A percentile compares a stretch with the other conserved stretches of the same genome.
phyloP scores from a whole-genome alignment of 2,329 filamentous ascomycete species.

The Periconia sp. region DNA sequence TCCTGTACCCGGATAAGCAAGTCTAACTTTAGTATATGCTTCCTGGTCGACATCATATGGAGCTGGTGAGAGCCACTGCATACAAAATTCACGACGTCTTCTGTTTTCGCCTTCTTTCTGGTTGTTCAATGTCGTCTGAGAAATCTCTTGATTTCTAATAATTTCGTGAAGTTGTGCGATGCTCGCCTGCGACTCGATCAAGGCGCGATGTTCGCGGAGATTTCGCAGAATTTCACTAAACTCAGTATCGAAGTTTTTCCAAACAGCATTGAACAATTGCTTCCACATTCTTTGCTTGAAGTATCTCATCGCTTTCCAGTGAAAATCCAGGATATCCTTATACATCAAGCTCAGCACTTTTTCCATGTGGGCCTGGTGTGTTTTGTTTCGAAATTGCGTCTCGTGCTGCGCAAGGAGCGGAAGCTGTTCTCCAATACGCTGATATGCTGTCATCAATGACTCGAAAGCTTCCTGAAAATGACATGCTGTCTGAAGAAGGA shows the following conservation, averaged over 20 bases:
- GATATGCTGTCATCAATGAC: conserved; percentile 14
- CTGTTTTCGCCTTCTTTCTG: conserved; percentile 13
- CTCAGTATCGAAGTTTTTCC: conserved; percentile 32
- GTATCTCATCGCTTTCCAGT: conserved; percentile 10
- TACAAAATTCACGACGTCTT: not conserved
- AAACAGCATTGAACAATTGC: conserved; percentile 35
- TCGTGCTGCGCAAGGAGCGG: conserved; percentile 17
- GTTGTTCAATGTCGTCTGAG: conserved; percentile 8
- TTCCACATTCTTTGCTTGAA: conserved; percentile 20
- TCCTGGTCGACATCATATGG: conserved; percentile 22
- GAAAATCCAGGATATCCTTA: conserved; percentile 14
- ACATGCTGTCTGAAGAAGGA: conserved; percentile 6
- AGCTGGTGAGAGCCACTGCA: conserved; percentile 17
- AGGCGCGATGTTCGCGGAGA: conserved; percentile 25
- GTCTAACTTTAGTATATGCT: conserved; percentile 9
- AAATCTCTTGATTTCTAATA: conserved; percentile 28
- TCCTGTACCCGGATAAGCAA: conserved; percentile 22
- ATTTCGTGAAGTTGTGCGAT: conserved; percentile 10
- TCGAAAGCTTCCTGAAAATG: conserved; percentile 8
- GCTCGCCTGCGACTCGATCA: conserved; percentile 33
- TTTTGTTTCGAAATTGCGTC: conserved; percentile 1
- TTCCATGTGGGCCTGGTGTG: conserved; percentile 4
- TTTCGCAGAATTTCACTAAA: conserved; percentile 32
- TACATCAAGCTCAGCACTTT: conserved; percentile 5
- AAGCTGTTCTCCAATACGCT: conserved; percentile 22